Base-by-base conservation (phyloP, 257 asterid genomes). In the Mitragyna speciosa region DNA sequence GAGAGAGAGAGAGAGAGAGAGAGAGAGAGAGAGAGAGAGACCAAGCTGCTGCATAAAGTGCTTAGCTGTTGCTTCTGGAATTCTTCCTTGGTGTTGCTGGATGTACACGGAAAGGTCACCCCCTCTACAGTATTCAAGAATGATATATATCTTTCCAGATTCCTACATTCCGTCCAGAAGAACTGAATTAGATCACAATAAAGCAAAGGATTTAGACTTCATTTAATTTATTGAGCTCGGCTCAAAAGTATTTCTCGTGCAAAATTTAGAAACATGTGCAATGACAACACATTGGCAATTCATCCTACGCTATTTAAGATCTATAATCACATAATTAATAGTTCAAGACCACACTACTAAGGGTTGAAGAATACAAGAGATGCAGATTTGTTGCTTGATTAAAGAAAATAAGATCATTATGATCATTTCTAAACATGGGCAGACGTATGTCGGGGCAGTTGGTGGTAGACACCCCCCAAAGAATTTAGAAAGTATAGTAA, bases 31-130 rank as follows among this genome's bases (percentile, higher is more conserved):
- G 41, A 36, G 41, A 36, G 41, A 36, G 22, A 49, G 82, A 92
- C 99, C 99, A 65, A 95, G 90, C 82, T 95, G 99, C 87, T 82
- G 96, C 98, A 95, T 91, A 77, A 93, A 95, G 82, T 93, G 92
- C 85, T 91, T 95, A 52, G 99, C 94, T 72, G 94, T 88, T 80
- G 91, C 91, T 88, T 93, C 99, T 59, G 94, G 88, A 73, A 95
- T 89, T 87, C 80, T 89, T 79, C 98, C 97, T 78, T 87, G 92
- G 61, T 80, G 90, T 80, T 86, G 85, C 76, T 92, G 98, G 78
- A 95, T 87, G 84, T 86, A 90, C 81, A 86, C 83, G 0, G 97
- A 93, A 70, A 95, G 96, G 83, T 95, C 99, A 76, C 99, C 99
- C 64, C 99, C 99, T 89, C 85, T 91, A 87, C 99, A 95, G 87